A percentile compares a stretch with the other conserved stretches of the same genome.
These are phyloP conservation scores for Termitomyces sp. DNA, from an alignment of 768 basidiomycete genomes.

Conservation along the genomic window DNA sequence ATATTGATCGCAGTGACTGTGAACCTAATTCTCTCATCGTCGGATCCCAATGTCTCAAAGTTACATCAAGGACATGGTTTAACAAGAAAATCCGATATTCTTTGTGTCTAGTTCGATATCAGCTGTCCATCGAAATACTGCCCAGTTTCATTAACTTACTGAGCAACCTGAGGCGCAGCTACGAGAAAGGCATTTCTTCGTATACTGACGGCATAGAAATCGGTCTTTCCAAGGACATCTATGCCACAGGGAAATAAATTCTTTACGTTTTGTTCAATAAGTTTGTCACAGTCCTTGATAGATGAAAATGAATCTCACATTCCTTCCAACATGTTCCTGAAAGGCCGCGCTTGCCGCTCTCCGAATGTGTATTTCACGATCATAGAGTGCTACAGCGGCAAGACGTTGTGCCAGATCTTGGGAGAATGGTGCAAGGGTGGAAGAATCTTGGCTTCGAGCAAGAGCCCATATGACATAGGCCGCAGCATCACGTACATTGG, in stretches of 20 bases:
- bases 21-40: conserved; percentile 75
- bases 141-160: conserved; percentile 43
- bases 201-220: conserved; percentile 92
- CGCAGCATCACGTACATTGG: conserved; percentile 91
- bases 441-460: conserved; percentile 67
- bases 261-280: conserved; percentile 33
- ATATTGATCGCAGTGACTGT: conserved; percentile 66
- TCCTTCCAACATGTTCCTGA: conserved; percentile 94
- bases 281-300: background rate
- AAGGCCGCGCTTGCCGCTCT: conserved; percentile 96
- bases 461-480: conserved; percentile 95
- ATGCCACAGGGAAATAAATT: conserved; percentile 91
- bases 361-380: conserved; percentile 92
- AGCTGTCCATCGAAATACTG: background rate
- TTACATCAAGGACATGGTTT: conserved; percentile 68
- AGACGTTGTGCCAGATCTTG: conserved; percentile 62
- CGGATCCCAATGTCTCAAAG: conserved; percentile 86
- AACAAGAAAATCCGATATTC: conserved; percentile 72
- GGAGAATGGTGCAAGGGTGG: conserved; percentile 57
- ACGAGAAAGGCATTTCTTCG: conserved; percentile 79
- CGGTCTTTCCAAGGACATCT: conserved; percentile 84
- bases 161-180: conserved; percentile 82
- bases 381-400: conserved; percentile 78
- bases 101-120: conserved; percentile 47
- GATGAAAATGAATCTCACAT: conserved; percentile 48